phyloP scores from a whole-genome alignment of 208 protist genomes.

The Crithidia fasciculata region DNA sequence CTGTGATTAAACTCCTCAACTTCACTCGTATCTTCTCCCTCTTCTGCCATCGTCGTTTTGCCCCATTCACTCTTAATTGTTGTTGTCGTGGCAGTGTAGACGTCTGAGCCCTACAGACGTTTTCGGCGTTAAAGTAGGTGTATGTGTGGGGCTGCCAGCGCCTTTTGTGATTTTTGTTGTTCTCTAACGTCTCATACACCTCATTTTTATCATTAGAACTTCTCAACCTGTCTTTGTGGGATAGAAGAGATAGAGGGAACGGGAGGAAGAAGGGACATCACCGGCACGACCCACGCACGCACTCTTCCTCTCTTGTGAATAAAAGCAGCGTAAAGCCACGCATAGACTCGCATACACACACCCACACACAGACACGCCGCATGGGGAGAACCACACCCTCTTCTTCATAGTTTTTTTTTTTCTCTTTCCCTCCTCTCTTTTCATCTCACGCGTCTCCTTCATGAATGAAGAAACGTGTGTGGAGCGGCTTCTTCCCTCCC shows the following conservation, averaged over 20 bases:
- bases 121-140: too few species aligned
- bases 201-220: too few species aligned
- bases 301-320: not conserved
- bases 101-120: too few species aligned
- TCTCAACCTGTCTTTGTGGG: too few species aligned
- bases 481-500: slow-evolving; percentile 51
- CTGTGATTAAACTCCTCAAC: not conserved
- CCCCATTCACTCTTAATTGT: not conserved
- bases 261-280: too few species aligned
- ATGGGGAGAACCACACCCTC: not conserved
- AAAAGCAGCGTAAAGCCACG: not conserved
- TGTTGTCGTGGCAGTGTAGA: not conserved
- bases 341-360: not conserved
- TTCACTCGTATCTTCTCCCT: too few species aligned
- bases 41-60: too few species aligned
- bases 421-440: not conserved
- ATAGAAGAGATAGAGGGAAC: too few species aligned
- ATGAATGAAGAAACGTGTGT: slow-evolving; percentile 26
- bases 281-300: too few species aligned
- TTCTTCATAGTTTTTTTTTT: slow-evolving; percentile 10
- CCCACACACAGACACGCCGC: not conserved
- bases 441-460: slow-evolving; percentile 13
- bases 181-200: too few species aligned
- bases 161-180: too few species aligned
- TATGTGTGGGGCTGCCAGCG: too few species aligned